These are phyloP conservation scores for thale cress (Arabidopsis thaliana) DNA, from an alignment of 345 rosid species.

Conservation along the genomic window TAIR10.1 NC_003070.9:23922001-23922500, in stretches of 20 bases:
- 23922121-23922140: neutral
- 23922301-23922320: neutral
- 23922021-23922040: neutral
- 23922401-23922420: too few relatives aligned
- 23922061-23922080: conserved; percentile 14
- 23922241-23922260: neutral
- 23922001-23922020: neutral
- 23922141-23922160: neutral
- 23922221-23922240: neutral
- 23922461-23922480: neutral
- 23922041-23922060: conserved; percentile 34
- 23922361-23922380: neutral
- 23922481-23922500: neutral
- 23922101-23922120: conserved; percentile 10
- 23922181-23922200: neutral
- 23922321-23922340: neutral
- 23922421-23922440: too few relatives aligned
- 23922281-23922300: neutral
- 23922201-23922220: neutral
- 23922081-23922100: neutral
- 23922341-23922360: neutral
- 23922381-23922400: neutral
- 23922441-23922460: neutral
- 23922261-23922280: neutral
- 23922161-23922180: neutral